Percentiles rank a stretch among this genome's conserved stretches.
Evolutionary conservation across 352 stramenopile species (phyloP).

Genomic region (Phytophthora sp.): DNA sequence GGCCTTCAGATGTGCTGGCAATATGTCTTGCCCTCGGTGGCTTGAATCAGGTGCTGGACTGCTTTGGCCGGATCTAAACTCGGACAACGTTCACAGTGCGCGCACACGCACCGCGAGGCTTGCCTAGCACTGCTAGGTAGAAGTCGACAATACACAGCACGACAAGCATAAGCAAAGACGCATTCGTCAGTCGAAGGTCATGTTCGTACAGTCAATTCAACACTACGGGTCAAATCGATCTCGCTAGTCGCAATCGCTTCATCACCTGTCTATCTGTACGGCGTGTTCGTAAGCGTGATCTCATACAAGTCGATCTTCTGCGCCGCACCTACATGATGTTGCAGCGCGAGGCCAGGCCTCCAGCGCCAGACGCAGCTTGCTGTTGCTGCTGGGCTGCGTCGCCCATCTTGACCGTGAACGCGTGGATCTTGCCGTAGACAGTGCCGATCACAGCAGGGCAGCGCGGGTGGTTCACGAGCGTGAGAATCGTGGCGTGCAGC

Average conservation of each 20-base stretch:
- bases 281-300: background rate
- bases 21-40: too few relatives aligned
- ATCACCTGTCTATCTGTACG: conserved; percentile 30
- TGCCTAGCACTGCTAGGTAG: too few relatives aligned
- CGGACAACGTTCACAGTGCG: too few relatives aligned
- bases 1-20: too few relatives aligned
- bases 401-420: conserved; percentile 73
- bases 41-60: too few relatives aligned
- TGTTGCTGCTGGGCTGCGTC: conserved; percentile 56
- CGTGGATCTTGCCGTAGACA: conserved; percentile 75
- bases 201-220: conserved; percentile 10
- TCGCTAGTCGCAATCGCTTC: conserved; percentile 20
- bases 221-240: conserved; percentile 3
- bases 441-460: conserved; percentile 61
- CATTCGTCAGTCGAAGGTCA: background rate
- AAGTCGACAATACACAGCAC: too few relatives aligned
- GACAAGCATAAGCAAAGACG: background rate
- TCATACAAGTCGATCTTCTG: background rate
- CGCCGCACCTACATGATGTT: conserved; percentile 63
- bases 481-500: conserved; percentile 69
- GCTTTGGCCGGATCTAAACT: too few relatives aligned
- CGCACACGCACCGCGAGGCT: too few relatives aligned
- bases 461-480: conserved; percentile 66
- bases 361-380: conserved; percentile 33
- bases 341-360: conserved; percentile 57